Evolutionary conservation across 495 filamentous ascomycete genomes (phyloP).

Genomic region (Monascus purpureus): DNA sequence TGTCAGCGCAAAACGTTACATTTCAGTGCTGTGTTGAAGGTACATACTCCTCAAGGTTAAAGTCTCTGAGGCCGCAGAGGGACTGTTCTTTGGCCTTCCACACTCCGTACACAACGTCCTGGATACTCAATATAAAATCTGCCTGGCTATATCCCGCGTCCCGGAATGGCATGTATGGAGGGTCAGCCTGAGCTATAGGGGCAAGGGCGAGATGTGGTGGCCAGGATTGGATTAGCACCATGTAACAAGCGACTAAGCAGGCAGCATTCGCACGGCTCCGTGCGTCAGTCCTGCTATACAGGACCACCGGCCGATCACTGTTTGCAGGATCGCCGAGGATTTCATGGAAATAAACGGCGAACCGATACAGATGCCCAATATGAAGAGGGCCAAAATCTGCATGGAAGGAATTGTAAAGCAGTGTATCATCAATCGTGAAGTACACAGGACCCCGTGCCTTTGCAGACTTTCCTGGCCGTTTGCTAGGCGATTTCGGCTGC

Average conservation of each 20-base stretch:
- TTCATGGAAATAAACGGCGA: constrained; percentile 88
- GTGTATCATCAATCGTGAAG: constrained; percentile 84
- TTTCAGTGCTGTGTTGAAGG: neutral
- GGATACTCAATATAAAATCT: constrained; percentile 85
- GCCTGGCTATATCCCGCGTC: constrained; percentile 98
- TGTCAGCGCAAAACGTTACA: constrained; percentile 18
- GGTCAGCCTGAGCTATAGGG: constrained; percentile 88
- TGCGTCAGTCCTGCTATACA: constrained; percentile 85
- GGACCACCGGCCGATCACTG: constrained; percentile 73
- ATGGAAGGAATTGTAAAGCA: constrained; percentile 97
- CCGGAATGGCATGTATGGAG: constrained; percentile 95
- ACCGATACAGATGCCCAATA: constrained; percentile 92
- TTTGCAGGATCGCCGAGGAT: constrained; percentile 78
- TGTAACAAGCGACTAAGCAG: constrained; percentile 90
- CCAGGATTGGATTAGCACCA: constrained; percentile 98
- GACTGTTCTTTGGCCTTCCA: constrained; percentile 97
- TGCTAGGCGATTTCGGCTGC: constrained; percentile 52
- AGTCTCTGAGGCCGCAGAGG: constrained; percentile 73
- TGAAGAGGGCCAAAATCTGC: constrained; percentile 96
- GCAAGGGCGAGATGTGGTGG: constrained; percentile 96
- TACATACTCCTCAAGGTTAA: constrained; percentile 80
- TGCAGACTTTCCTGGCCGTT: constrained; percentile 41
- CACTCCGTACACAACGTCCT: constrained; percentile 95
- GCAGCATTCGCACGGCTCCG: constrained; percentile 94
- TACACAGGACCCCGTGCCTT: constrained; percentile 62